Evolutionary conservation across 345 rosid species (phyloP), one percentile per base, ranked within the genome.

Genomic region (Diplotaxis tenuifolia): DNA sequence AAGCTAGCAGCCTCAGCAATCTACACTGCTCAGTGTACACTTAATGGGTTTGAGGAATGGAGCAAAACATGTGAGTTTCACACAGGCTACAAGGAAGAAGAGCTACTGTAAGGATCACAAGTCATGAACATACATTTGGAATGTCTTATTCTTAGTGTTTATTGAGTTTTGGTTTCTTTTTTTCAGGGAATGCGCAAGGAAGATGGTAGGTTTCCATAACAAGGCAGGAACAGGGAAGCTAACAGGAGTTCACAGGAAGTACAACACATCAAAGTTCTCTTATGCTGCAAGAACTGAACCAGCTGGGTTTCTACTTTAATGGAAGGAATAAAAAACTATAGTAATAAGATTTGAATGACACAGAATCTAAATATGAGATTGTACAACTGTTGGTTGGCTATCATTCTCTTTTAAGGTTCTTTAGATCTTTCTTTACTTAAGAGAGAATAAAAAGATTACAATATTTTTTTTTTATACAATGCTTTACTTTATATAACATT

Each of bases 161-260:
- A 22, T 23, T 16, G 59, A 55, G 54, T 57, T 28, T 20, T 62
- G 3, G 1, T 34, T 40, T 22, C 14, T 45, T 1, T 52, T 40
- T 58, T 32, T 1, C 29, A 95, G 98, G 80, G 90, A 70, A 78
- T 95, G 98, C 80, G 83, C 91, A 36, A 82, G 81, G 78, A 67
- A 86, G 81, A 95, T 95, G 87, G 96, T 85, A 28, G 70, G 67
- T 64, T 86, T 84, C 71, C 98, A 95, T 84, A 80, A 82, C 74
- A 84, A 84, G 78, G 85, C 99, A 34, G 91, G 86, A 64, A 75
- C 81, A 9, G 96, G 97, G 71, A 90, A 88, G 80, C 87, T 92
- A 6, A 88, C 96, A 0, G 98, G 98, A 29, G 96, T 85, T 23
- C 86, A 85, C 75, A 68, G 94, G 71, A 95, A 95, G 76, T 92